Conservation (phyloP, 495 filamentous ascomycete genomes). For the Podospora pseudocomata region DNA sequence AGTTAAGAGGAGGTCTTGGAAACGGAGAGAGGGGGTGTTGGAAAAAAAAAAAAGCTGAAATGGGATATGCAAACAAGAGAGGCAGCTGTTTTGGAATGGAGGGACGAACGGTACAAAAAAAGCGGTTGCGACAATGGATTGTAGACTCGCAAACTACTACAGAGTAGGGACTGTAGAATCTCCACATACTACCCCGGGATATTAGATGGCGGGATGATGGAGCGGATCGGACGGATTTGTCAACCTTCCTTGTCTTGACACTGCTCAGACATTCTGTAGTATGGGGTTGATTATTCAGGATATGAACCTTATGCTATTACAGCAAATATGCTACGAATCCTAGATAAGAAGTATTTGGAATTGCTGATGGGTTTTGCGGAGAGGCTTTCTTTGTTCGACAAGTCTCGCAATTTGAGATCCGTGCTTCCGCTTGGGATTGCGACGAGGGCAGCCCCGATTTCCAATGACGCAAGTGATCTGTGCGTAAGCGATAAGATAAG, state of each 20-base stretch:
- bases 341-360: neutral
- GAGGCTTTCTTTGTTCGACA: neutral
- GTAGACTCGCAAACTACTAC: neutral
- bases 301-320: neutral
- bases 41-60: neutral
- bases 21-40: conserved; percentile 8
- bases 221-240: neutral
- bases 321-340: neutral
- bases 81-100: neutral
- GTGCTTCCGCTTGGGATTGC: conserved; percentile 12
- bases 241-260: neutral
- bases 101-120: neutral
- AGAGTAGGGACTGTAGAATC: neutral
- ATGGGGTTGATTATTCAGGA: neutral
- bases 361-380: neutral
- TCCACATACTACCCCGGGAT: neutral
- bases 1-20: conserved; percentile 19
- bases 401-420: conserved; percentile 11
- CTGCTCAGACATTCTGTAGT: neutral
- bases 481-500: neutral
- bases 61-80: neutral
- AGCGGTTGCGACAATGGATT: neutral
- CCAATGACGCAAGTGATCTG: conserved; percentile 22
- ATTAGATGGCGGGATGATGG: neutral
- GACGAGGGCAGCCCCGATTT: neutral